phyloP scores from a whole-genome alignment of 495 filamentous ascomycete genomes.

The Aspergillus sparsus region DNA sequence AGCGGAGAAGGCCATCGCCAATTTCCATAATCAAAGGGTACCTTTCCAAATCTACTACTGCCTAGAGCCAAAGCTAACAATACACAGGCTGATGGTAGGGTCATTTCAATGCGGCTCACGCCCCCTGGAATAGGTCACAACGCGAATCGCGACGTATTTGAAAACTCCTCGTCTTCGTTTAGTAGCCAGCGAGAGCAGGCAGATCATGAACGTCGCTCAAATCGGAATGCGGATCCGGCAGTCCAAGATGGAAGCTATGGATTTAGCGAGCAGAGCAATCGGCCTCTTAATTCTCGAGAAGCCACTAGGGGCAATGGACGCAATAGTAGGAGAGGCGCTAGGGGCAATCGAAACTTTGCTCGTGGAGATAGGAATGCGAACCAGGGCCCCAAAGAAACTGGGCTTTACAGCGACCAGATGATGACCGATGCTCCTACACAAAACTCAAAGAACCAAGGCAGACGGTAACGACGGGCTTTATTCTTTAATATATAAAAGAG shows the following conservation, averaged over 20 bases:
- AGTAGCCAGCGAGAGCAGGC: constrained; percentile 47
- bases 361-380: constrained; percentile 15
- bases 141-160: constrained; percentile 33
- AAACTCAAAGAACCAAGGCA: constrained; percentile 27
- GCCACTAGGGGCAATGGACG: constrained; percentile 13
- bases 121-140: constrained; percentile 35
- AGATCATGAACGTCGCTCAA: constrained; percentile 44
- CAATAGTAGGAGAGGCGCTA: constrained; percentile 15
- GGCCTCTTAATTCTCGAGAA: constrained; percentile 14
- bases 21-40: constrained; percentile 87
- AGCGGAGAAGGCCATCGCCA: constrained; percentile 77
- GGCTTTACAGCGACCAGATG: constrained; percentile 48
- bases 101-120: constrained; percentile 76
- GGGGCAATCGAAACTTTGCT: constrained; percentile 16
- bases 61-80: neutral
- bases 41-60: constrained; percentile 14
- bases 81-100: constrained; percentile 76
- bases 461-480: constrained; percentile 15
- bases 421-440: constrained; percentile 42
- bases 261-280: constrained; percentile 46
- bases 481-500: neutral
- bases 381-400: constrained; percentile 23
- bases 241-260: constrained; percentile 64
- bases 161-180: constrained; percentile 36
- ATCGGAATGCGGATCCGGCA: constrained; percentile 47